Evolutionary conservation across 495 filamentous ascomycete species (phyloP).

Genomic region (Podospora anserina): DNA sequence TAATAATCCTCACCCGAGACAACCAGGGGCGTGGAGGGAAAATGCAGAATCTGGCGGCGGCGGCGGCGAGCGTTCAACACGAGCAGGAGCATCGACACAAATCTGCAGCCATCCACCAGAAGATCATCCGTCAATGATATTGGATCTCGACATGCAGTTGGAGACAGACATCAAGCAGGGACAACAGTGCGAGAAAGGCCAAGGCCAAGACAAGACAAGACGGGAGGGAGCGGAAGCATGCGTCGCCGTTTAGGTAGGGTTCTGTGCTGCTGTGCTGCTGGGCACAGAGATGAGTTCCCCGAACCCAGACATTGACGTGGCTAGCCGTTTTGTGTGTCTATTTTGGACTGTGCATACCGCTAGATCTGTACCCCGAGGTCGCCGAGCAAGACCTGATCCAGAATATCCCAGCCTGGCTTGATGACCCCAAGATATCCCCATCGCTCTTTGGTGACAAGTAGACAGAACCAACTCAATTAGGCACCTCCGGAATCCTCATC

Average conservation of each 20-base stretch:
- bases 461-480: not conserved
- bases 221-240: not conserved
- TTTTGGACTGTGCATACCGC: not conserved
- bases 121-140: too few relatives aligned
- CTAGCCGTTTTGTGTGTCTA: not conserved
- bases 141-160: not conserved
- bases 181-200: not conserved
- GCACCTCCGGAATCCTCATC: constrained; percentile 31
- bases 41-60: too few relatives aligned
- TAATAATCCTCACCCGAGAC: too few relatives aligned
- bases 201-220: not conserved
- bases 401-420: not conserved
- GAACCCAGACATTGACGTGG: not conserved
- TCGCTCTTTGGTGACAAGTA: too few relatives aligned
- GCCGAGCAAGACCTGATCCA: not conserved
- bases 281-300: not conserved
- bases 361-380: not conserved
- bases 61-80: too few relatives aligned
- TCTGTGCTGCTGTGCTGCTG: too few relatives aligned
- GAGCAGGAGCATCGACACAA: too few relatives aligned
- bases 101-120: too few relatives aligned
- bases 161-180: not conserved
- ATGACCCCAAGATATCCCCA: too few relatives aligned
- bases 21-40: too few relatives aligned
- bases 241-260: not conserved